Evolutionary conservation across 495 filamentous ascomycete genomes (phyloP).

Genomic region (Opeltia flavorubescens): DNA sequence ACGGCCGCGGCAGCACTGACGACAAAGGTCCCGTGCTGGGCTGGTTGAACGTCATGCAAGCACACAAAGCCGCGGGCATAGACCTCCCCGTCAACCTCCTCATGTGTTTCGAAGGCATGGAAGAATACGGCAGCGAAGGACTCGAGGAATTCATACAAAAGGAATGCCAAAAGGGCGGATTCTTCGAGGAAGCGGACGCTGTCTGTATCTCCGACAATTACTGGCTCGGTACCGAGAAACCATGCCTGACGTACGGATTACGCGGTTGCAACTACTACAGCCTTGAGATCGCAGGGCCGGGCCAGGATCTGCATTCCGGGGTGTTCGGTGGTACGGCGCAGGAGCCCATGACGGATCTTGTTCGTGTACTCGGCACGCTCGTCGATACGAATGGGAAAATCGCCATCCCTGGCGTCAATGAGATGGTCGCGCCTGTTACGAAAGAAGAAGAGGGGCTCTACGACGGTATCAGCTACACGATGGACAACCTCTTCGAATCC

Average conservation of each 20-base stretch:
- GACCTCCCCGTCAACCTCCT: constrained; percentile 95
- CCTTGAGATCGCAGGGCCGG: constrained; percentile 73
- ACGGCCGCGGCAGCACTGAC: constrained; percentile 86
- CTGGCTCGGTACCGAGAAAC: constrained; percentile 97
- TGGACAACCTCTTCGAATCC: constrained; percentile 86
- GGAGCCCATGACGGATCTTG: constrained; percentile 95
- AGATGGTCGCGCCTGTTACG: constrained; percentile 77
- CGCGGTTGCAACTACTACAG: constrained; percentile 96
- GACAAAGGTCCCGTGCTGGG: constrained; percentile 97
- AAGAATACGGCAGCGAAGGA: constrained; percentile 95
- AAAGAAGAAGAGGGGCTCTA: constrained; percentile 80
- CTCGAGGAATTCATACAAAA: constrained; percentile 85
- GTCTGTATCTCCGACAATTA: constrained; percentile 99
- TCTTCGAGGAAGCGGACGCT: constrained; percentile 87
- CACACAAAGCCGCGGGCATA: constrained; percentile 84
- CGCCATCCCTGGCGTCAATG: constrained; percentile 72
- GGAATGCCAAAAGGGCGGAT: constrained; percentile 60
- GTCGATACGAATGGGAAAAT: constrained; percentile 88
- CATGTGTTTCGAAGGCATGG: constrained; percentile 99
- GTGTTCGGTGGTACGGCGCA: constrained; percentile 93
- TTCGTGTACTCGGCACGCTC: constrained; percentile 63
- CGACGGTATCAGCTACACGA: constrained; percentile 74
- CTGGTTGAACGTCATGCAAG: constrained; percentile 96
- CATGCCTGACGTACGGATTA: constrained; percentile 95
- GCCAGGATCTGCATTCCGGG: constrained; percentile 86